Percentiles rank a stretch among this genome's conserved stretches.
Evolutionary conservation across 441 rosid species (phyloP).

Genomic region (Theobroma grandiflorum): DNA sequence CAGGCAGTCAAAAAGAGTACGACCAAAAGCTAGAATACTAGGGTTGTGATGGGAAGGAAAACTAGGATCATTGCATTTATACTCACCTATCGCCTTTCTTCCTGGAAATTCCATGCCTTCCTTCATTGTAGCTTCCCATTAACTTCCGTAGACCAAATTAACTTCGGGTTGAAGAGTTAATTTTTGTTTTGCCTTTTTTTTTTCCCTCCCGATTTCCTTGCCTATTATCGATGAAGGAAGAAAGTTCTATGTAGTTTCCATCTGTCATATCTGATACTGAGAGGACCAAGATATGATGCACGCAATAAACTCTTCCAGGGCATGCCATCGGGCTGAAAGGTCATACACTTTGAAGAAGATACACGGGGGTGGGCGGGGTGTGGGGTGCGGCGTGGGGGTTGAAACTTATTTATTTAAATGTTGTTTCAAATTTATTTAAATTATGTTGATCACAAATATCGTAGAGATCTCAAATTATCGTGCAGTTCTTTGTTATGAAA

Average conservation of each 20-base stretch:
- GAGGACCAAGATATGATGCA: background rate
- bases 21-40: background rate
- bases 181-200: background rate
- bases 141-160: background rate
- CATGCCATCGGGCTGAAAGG: background rate
- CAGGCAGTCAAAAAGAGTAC: background rate
- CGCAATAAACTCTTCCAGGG: background rate
- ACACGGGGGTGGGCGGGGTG: too few relatives aligned
- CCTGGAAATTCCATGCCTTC: background rate
- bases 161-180: background rate
- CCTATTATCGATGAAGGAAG: background rate
- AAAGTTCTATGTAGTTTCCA: background rate
- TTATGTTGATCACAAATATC: too few relatives aligned
- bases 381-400: too few relatives aligned
- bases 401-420: too few relatives aligned
- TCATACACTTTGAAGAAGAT: background rate
- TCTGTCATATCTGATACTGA: background rate
- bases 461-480: too few relatives aligned
- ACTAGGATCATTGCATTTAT: background rate
- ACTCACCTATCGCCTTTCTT: background rate
- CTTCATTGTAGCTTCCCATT: background rate
- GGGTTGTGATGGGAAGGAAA: background rate
- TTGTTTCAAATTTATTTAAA: too few relatives aligned
- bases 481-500: too few relatives aligned
- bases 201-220: background rate